These are phyloP conservation scores for Yamadazyma atmosphaerica DNA, from an alignment of 1,139 yeast species.

Conservation along the genomic window DNA sequence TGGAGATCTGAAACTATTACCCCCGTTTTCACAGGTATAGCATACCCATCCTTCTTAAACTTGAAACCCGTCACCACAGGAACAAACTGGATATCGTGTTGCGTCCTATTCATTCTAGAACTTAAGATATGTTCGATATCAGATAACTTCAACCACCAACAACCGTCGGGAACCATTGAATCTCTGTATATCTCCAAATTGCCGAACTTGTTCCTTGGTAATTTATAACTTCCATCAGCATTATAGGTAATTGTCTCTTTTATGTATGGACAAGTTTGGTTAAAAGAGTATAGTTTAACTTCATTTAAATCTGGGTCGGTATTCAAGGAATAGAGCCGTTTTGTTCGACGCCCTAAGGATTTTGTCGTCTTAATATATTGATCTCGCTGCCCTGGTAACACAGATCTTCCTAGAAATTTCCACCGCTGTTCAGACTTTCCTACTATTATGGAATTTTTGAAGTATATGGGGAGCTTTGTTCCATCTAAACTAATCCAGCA, in stretches of 20 bases:
- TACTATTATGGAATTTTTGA: conserved; percentile 23
- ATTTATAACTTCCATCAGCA: conserved; percentile 9
- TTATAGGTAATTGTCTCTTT: conserved; percentile 14
- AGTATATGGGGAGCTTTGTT: conserved; percentile 22
- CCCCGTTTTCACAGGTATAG: conserved; percentile 33
- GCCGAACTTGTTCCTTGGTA: conserved; percentile 36
- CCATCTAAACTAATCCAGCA: conserved; percentile 18
- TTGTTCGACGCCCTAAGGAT: conserved; percentile 27
- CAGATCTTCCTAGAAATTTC: conserved; percentile 39
- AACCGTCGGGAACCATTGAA: conserved; percentile 34
- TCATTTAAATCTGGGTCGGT: conserved; percentile 22
- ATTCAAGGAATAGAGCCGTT: conserved; percentile 22
- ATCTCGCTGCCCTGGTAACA: conserved; percentile 20
- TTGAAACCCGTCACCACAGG: conserved; percentile 39
- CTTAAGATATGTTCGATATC: conserved; percentile 24
- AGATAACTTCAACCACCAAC: conserved; percentile 30
- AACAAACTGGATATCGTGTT: conserved; percentile 22
- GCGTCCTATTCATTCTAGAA: conserved; percentile 9
- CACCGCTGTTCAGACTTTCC: conserved; percentile 42
- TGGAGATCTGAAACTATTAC: conserved; percentile 26
- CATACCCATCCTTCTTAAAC: conserved; percentile 27
- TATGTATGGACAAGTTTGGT: conserved; percentile 33
- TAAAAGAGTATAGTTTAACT: conserved; percentile 26
- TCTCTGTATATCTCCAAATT: conserved; percentile 34
- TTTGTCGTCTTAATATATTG: conserved; percentile 23